phyloP scores from a whole-genome alignment of 2,329 filamentous ascomycete species.

The Cladophialophora immunda region DNA sequence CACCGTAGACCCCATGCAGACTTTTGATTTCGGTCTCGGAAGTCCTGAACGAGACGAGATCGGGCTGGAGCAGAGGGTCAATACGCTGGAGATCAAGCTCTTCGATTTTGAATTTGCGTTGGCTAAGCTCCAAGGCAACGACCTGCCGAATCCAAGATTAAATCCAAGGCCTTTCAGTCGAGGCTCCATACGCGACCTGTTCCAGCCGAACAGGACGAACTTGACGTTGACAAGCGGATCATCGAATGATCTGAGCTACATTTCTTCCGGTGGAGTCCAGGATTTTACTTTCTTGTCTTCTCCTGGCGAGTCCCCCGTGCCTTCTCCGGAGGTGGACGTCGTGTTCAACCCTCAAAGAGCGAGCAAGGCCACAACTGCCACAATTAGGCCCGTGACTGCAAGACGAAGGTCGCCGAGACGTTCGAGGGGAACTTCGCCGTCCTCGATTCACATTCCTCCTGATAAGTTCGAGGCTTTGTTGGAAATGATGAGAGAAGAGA shows the following conservation, averaged over 20 bases:
- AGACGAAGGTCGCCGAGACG: constrained; percentile 26
- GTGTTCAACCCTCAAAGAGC: constrained; percentile 31
- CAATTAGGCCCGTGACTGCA: constrained; percentile 33
- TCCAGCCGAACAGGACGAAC: constrained; percentile 21
- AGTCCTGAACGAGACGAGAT: constrained; percentile 47
- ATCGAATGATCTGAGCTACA: constrained; percentile 17
- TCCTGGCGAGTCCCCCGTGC: constrained; percentile 30
- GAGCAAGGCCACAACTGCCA: constrained; percentile 40
- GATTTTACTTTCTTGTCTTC: constrained; percentile 37
- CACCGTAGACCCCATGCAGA: constrained; percentile 33
- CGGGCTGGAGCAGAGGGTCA: constrained; percentile 56
- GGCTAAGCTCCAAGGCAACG: constrained; percentile 54
- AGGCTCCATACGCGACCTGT: constrained; percentile 26
- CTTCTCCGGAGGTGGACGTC: constrained; percentile 31
- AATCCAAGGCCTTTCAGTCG: constrained; percentile 7
- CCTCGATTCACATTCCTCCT: constrained; percentile 43
- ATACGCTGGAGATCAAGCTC: constrained; percentile 59
- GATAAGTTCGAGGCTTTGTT: constrained; percentile 59
- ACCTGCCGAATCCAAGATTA: constrained; percentile 35
- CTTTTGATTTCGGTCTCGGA: constrained; percentile 43
- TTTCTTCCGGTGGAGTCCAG: constrained; percentile 25
- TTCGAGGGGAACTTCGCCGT: constrained; percentile 33
- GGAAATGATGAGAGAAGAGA: constrained; percentile 56
- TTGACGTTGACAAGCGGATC: constrained; percentile 21
- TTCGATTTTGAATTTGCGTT: constrained; percentile 61